A percentile compares a stretch with the other conserved stretches of the same genome.
These are phyloP conservation scores for Cephaloascus albidus DNA, from an alignment of 805 yeast genomes.

Conservation along the genomic window DNA sequence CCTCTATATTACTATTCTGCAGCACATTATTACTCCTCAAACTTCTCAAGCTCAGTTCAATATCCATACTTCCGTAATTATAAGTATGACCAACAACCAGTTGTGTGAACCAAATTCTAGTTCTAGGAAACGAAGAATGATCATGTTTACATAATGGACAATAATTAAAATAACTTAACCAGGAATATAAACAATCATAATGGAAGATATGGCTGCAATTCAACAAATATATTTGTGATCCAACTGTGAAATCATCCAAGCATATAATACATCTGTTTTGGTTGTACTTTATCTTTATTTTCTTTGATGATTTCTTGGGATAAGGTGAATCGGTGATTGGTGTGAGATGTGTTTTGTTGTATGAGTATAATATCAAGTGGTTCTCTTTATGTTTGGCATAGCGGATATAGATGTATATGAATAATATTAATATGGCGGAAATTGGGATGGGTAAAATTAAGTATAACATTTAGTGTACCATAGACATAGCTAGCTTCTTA, in stretches of 20 bases:
- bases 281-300: conserved; percentile 18
- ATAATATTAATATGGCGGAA: too few relatives aligned
- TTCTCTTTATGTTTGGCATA: not conserved
- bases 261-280: conserved; percentile 35
- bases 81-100: too few relatives aligned
- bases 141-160: conserved; percentile 38
- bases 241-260: conserved; percentile 23
- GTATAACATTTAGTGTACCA: too few relatives aligned
- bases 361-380: not conserved
- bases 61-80: too few relatives aligned
- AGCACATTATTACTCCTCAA: too few relatives aligned
- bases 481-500: too few relatives aligned
- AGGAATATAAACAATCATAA: conserved; percentile 30
- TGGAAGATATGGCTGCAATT: conserved; percentile 33
- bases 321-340: not conserved
- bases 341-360: not conserved
- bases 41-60: too few relatives aligned
- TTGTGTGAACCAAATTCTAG: too few relatives aligned
- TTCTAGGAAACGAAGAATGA: too few relatives aligned
- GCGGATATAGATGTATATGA: not conserved
- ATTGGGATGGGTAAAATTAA: too few relatives aligned
- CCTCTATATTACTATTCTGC: too few relatives aligned
- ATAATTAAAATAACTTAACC: conserved; percentile 31
- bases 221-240: conserved; percentile 24
- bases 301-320: not conserved